Conservation (phyloP, 1,284 basidiomycete genomes). For the Dichomitus squalens region DNA sequence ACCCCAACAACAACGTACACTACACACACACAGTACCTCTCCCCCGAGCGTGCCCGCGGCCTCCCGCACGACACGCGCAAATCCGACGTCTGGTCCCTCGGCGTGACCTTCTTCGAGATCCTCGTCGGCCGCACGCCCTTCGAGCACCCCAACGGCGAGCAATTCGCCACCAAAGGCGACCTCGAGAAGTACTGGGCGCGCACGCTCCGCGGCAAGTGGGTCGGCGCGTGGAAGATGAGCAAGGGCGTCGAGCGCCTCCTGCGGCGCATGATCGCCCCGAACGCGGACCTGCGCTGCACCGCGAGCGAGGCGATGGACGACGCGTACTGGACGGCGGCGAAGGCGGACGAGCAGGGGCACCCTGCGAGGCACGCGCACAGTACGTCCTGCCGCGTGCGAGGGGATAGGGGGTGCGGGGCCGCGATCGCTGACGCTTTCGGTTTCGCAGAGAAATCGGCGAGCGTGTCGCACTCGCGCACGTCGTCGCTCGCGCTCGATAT, state of each 20-base stretch:
- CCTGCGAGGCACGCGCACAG: slow-evolving; percentile 11
- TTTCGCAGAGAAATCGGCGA: slow-evolving; percentile 52
- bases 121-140: slow-evolving; percentile 90
- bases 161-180: slow-evolving; percentile 81
- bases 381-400: slow-evolving; percentile 1
- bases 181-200: slow-evolving; percentile 83
- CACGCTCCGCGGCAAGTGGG: slow-evolving; percentile 81
- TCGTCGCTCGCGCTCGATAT: slow-evolving; percentile 49
- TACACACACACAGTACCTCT: slow-evolving; percentile 65
- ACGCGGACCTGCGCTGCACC: slow-evolving; percentile 71
- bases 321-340: slow-evolving; percentile 56
- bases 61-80: slow-evolving; percentile 89
- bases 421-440: background rate
- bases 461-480: slow-evolving; percentile 41
- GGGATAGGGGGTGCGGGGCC: background rate
- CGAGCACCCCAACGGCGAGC: slow-evolving; percentile 80
- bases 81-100: slow-evolving; percentile 91
- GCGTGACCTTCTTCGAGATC: slow-evolving; percentile 92
- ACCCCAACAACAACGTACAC: background rate
- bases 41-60: slow-evolving; percentile 85
- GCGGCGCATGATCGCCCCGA: slow-evolving; percentile 75
- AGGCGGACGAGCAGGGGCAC: slow-evolving; percentile 23
- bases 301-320: slow-evolving; percentile 68
- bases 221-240: slow-evolving; percentile 79
- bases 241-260: slow-evolving; percentile 65